A percentile compares a stretch with the other conserved stretches of the same genome.
phyloP scores from a whole-genome alignment of 768 basidiomycete genomes.

The Leucosporidium scottii region DNA sequence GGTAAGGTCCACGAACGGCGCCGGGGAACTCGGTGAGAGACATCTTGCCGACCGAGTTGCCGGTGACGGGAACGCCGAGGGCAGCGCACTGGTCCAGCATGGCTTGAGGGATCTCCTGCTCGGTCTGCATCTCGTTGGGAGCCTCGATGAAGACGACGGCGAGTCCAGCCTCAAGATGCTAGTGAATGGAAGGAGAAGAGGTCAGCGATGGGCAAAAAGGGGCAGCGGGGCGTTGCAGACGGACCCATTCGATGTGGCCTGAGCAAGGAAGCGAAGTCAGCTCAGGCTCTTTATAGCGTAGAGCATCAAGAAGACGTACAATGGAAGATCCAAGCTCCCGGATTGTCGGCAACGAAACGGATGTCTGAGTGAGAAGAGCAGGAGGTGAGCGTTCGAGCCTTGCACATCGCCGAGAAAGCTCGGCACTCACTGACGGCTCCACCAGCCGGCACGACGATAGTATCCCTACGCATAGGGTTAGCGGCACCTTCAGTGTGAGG shows the following conservation, averaged over 20 bases:
- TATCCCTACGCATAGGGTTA: constrained; percentile 92
- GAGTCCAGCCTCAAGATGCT: constrained; percentile 43
- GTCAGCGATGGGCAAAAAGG: neutral
- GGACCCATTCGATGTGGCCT: constrained; percentile 58
- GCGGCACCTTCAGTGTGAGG: constrained; percentile 65
- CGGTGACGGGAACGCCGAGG: constrained; percentile 55
- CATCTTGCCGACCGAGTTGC: constrained; percentile 79
- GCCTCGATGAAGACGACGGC: constrained; percentile 80
- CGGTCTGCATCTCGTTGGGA: constrained; percentile 60
- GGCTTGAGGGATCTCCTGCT: constrained; percentile 51
- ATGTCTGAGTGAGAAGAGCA: constrained; percentile 40
- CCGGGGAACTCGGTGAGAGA: constrained; percentile 21
- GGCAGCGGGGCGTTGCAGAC: neutral
- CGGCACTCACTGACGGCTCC: constrained; percentile 22
- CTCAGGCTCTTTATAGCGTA: too few relatives aligned
- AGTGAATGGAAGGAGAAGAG: too few relatives aligned
- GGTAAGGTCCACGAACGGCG: constrained; percentile 12
- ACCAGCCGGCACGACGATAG: constrained; percentile 62
- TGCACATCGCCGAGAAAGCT: too few relatives aligned
- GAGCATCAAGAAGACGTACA: too few relatives aligned
- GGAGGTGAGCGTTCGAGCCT: too few relatives aligned
- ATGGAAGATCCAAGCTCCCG: constrained; percentile 50
- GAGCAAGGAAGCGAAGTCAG: neutral
- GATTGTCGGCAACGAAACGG: constrained; percentile 80
- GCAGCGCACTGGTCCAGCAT: constrained; percentile 67